Percentiles rank a stretch among this genome's conserved stretches.
These are phyloP conservation scores for Mortierella sp. DNA, from an alignment of 371 early-diverging fungal species.

Conservation along the genomic window DNA sequence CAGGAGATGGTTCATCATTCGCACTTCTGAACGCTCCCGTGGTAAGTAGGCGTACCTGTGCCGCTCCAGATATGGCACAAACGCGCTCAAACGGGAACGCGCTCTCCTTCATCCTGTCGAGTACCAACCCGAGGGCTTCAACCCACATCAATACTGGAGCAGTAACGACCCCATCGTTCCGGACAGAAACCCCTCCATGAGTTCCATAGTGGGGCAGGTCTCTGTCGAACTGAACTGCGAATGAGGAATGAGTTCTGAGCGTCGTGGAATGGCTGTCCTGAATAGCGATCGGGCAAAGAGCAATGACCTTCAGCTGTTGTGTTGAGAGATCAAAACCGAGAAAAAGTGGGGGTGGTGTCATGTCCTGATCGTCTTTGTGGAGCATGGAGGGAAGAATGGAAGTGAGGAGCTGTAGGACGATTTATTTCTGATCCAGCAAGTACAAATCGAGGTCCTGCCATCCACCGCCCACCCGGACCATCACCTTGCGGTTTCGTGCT, in stretches of 20 bases:
- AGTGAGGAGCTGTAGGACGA: no score
- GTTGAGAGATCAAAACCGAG: conserved; percentile 83
- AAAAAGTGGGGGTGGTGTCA: conserved; percentile 46
- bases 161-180: conserved; percentile 59
- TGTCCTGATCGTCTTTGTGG: no score
- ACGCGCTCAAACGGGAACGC: conserved; percentile 55
- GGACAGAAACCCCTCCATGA: conserved; percentile 35
- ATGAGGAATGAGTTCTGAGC: conserved; percentile 26
- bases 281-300: conserved; percentile 56
- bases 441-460: conserved; percentile 74
- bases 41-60: conserved; percentile 61
- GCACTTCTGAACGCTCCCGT: background rate
- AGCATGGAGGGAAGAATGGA: no score
- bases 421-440: conserved; percentile 65
- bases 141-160: conserved; percentile 86
- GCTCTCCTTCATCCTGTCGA: conserved; percentile 56
- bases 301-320: conserved; percentile 80
- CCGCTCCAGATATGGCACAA: conserved; percentile 74
- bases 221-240: conserved; percentile 33
- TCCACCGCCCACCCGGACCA: conserved; percentile 68
- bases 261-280: background rate
- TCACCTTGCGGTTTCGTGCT: conserved; percentile 57
- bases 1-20: background rate
- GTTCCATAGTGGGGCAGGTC: conserved; percentile 37
- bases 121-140: conserved; percentile 74